A percentile compares a stretch with the other conserved stretches of the same genome.
These are phyloP conservation scores for Cupressus sempervirens DNA, from an alignment of 75 land plant genomes.

Conservation along the genomic window DNA sequence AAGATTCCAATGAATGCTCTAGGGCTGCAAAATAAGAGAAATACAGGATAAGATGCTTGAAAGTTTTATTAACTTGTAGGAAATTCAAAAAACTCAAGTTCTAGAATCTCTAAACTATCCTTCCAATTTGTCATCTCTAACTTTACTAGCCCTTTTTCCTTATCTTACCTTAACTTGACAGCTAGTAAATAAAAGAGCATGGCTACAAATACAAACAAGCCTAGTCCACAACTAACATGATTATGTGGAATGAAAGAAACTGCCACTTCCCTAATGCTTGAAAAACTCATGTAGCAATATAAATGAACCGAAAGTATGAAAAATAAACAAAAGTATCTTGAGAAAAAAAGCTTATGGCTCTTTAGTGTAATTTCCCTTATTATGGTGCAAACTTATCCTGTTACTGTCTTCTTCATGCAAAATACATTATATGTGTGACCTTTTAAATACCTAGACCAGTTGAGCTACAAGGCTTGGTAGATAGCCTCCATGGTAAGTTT, in stretches of 20 bases:
- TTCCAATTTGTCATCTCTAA: not conserved
- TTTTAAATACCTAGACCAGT: not conserved
- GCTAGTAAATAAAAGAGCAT: too few species aligned
- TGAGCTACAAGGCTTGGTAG: not conserved
- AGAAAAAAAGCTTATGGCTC: not conserved
- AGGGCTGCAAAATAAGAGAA: conserved; percentile 29
- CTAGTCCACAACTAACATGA: not conserved
- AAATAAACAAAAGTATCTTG: not conserved
- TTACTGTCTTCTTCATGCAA: not conserved
- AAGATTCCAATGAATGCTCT: conserved; percentile 29
- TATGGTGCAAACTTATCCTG: not conserved
- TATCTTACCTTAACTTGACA: not conserved
- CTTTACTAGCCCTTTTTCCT: not conserved
- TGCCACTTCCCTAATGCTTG: not conserved
- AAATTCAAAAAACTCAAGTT: not conserved
- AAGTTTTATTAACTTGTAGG: not conserved
- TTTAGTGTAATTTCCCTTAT: not conserved
- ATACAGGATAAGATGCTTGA: not conserved
- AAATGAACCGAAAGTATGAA: not conserved
- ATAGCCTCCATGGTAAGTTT: not conserved
- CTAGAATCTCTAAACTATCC: not conserved
- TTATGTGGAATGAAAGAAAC: not conserved
- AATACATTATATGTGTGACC: not conserved
- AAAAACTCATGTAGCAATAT: not conserved
- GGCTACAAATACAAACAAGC: not conserved